phyloP scores from a whole-genome alignment of 1,139 yeast genomes.

The Starmera stellimalicola region DNA sequence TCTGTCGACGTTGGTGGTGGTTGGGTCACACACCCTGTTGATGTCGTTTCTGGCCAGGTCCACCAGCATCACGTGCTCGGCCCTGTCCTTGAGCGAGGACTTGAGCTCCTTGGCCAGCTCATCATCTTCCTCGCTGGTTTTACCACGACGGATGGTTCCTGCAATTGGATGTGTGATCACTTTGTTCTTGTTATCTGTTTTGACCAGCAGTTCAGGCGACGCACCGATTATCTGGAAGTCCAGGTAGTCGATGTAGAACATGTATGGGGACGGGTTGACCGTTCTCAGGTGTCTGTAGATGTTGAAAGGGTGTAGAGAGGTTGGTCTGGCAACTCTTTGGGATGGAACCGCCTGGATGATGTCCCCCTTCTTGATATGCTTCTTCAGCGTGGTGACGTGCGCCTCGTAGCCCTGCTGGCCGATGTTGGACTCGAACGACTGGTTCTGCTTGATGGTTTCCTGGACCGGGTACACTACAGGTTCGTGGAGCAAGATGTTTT shows the following conservation, averaged over 20 bases:
- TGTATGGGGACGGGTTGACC: slow-evolving; percentile 94
- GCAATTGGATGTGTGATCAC: slow-evolving; percentile 95
- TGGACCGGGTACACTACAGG: slow-evolving; percentile 40
- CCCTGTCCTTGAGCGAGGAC: slow-evolving; percentile 82
- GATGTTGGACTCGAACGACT: slow-evolving; percentile 72
- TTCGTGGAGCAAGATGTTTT: slow-evolving; percentile 33
- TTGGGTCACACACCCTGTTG: slow-evolving; percentile 88
- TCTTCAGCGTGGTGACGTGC: slow-evolving; percentile 66
- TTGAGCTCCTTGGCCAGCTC: slow-evolving; percentile 64
- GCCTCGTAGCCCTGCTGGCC: slow-evolving; percentile 89
- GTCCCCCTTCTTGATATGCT: slow-evolving; percentile 83
- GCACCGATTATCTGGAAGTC: slow-evolving; percentile 97
- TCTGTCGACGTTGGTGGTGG: slow-evolving; percentile 76
- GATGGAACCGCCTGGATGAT: slow-evolving; percentile 97
- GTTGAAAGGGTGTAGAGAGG: slow-evolving; percentile 91
- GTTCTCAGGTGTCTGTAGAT: slow-evolving; percentile 89
- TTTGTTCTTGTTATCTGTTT: slow-evolving; percentile 61
- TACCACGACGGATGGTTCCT: slow-evolving; percentile 88
- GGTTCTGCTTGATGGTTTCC: slow-evolving; percentile 59
- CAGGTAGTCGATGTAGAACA: slow-evolving; percentile 83
- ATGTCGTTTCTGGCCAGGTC: slow-evolving; percentile 95
- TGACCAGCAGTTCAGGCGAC: slow-evolving; percentile 88
- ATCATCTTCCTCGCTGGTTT: slow-evolving; percentile 87
- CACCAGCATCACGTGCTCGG: slow-evolving; percentile 97
- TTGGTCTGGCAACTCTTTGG: slow-evolving; percentile 91